These are phyloP conservation scores for Phytophthora idaei DNA, from an alignment of 352 stramenopile species.

Conservation along the genomic window DNA sequence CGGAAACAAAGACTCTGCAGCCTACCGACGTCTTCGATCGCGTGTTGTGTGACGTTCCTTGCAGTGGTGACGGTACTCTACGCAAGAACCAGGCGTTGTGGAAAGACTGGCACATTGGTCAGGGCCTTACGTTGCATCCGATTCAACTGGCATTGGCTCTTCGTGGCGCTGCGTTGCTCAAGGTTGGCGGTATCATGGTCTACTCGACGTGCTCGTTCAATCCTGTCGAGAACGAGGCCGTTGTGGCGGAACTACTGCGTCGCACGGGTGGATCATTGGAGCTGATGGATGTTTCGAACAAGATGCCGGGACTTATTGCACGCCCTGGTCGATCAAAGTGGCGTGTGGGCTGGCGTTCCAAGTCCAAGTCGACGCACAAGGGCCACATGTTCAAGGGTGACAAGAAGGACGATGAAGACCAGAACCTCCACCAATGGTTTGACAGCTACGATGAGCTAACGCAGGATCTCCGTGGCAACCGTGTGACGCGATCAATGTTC, in stretches of 20 bases:
- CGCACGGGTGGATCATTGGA: conserved; percentile 86
- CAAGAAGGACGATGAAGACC: conserved; percentile 5
- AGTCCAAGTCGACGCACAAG: conserved; percentile 87
- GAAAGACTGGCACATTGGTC: conserved; percentile 94
- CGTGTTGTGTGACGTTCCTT: conserved; percentile 98
- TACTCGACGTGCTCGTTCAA: conserved; percentile 99
- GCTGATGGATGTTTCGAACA: conserved; percentile 85
- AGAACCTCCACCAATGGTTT: conserved; percentile 80
- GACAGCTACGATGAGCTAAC: conserved; percentile 61
- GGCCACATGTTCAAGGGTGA: conserved; percentile 67
- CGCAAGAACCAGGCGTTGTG: conserved; percentile 97
- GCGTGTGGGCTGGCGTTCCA: conserved; percentile 86
- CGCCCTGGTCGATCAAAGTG: conserved; percentile 63
- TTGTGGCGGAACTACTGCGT: conserved; percentile 96
- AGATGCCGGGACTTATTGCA: conserved; percentile 58
- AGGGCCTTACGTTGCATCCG: conserved; percentile 91
- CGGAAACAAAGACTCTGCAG: conserved; percentile 39
- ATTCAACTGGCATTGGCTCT: conserved; percentile 94
- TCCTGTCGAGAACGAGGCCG: conserved; percentile 98
- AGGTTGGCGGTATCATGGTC: conserved; percentile 92
- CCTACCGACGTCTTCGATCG: conserved; percentile 95
- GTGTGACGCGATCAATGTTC: conserved; percentile 87
- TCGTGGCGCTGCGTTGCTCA: conserved; percentile 90
- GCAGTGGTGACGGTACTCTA: conserved; percentile 97
- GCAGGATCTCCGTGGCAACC: conserved; percentile 67